phyloP scores from a whole-genome alignment of 331 rosid genomes.

The Rosa hybrid region DNA sequence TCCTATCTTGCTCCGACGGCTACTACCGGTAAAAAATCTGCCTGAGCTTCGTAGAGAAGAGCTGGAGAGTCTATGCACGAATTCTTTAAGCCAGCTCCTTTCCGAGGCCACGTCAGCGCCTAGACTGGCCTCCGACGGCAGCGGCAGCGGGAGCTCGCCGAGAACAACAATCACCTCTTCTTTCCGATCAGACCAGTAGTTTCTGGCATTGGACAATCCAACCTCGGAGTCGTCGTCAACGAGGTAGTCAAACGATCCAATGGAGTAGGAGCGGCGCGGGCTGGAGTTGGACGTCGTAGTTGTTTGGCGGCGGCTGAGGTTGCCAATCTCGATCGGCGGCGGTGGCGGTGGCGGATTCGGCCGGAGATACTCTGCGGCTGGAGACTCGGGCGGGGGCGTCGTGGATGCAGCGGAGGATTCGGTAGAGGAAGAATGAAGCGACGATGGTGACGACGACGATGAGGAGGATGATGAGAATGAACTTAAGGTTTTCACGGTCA shows the following conservation, averaged over 20 bases:
- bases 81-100: conserved; percentile 72
- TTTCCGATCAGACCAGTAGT: conserved; percentile 51
- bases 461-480: conserved; percentile 59
- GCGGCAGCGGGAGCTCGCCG: background rate
- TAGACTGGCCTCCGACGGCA: conserved; percentile 26
- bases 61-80: conserved; percentile 66
- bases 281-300: background rate
- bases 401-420: conserved; percentile 68
- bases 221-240: conserved; percentile 66
- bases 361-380: conserved; percentile 49
- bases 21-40: conserved; percentile 62
- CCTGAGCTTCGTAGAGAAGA: conserved; percentile 87
- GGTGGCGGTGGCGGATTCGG: conserved; percentile 20
- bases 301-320: conserved; percentile 33
- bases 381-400: conserved; percentile 18
- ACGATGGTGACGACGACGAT: conserved; percentile 55
- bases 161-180: conserved; percentile 31
- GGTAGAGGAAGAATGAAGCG: conserved; percentile 55
- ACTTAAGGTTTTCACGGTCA: conserved; percentile 42
- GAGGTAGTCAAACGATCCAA: conserved; percentile 78
- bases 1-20: conserved; percentile 65
- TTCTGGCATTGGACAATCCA: conserved; percentile 39
- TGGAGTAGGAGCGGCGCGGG: conserved; percentile 36
- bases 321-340: conserved; percentile 51
- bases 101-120: conserved; percentile 53